Percentiles rank a stretch among this genome's conserved stretches.
phyloP scores from a whole-genome alignment of 371 early-diverging fungal genomes.

The Blakeslea trispora region DNA sequence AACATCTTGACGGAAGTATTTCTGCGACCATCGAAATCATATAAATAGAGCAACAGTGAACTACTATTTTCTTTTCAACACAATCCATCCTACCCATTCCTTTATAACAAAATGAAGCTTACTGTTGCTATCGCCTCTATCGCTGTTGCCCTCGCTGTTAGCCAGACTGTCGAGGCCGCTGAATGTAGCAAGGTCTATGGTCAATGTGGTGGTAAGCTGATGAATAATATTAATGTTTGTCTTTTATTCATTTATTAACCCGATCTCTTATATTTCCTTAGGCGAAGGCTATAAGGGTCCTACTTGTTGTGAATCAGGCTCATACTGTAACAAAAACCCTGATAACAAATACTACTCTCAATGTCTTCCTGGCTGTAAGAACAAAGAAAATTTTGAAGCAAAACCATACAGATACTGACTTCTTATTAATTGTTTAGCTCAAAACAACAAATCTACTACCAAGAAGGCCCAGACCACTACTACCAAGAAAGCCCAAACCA shows the following conservation, averaged over 20 bases:
- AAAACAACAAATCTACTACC: slow-evolving; percentile 3
- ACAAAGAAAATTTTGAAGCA: not conserved
- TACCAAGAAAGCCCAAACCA: slow-evolving; percentile 6
- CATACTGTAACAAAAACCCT: slow-evolving; percentile 14
- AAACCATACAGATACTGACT: too few species aligned
- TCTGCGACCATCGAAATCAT: too few species aligned
- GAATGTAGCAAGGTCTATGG: slow-evolving; percentile 20
- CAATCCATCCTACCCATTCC: not conserved
- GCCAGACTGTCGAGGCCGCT: slow-evolving; percentile 5
- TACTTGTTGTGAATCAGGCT: slow-evolving; percentile 33
- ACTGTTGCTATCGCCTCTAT: not conserved
- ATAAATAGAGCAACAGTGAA: too few species aligned
- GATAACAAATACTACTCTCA: slow-evolving; percentile 28
- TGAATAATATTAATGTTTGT: not conserved
- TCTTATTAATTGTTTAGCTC: not conserved
- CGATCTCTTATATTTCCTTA: slow-evolving; percentile 1
- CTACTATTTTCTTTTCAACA: too few species aligned
- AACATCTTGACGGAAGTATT: too few species aligned
- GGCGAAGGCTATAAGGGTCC: slow-evolving; percentile 29
- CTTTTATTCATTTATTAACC: not conserved
- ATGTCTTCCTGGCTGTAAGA: slow-evolving; percentile 20
- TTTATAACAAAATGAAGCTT: not conserved
- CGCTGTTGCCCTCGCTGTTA: slow-evolving; percentile 2
- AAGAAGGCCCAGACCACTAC: slow-evolving; percentile 14
- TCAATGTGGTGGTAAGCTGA: slow-evolving; percentile 32